These are phyloP conservation scores for Penicillium sp. DNA, from an alignment of 2,329 filamentous ascomycete species.

Conservation along the genomic window DNA sequence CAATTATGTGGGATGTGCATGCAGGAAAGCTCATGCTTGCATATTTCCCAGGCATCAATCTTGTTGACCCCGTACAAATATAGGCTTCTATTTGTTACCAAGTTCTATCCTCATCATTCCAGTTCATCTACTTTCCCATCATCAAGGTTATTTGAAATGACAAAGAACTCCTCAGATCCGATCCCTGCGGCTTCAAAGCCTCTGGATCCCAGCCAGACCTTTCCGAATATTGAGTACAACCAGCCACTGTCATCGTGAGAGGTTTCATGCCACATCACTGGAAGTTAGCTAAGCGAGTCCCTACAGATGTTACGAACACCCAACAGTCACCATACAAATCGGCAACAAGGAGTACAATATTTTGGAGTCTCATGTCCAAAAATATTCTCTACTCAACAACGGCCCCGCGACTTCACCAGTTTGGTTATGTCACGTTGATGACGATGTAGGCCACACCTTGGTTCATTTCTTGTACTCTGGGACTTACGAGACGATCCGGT, in stretches of 20 bases:
- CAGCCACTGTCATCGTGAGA: slow-evolving; percentile 1
- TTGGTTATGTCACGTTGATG: slow-evolving; percentile 24
- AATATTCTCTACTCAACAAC: background rate
- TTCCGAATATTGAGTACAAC: slow-evolving; percentile 1
- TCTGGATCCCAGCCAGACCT: background rate
- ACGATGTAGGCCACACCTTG: slow-evolving; percentile 18
- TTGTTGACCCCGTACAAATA: too few species aligned
- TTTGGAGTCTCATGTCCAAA: background rate
- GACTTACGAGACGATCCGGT: slow-evolving; percentile 14
- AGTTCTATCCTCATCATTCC: too few species aligned
- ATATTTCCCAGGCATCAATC: too few species aligned
- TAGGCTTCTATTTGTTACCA: too few species aligned
- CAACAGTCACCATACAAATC: background rate
- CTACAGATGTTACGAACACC: background rate
- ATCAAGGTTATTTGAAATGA: too few species aligned
- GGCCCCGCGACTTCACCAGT: background rate
- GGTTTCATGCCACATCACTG: background rate
- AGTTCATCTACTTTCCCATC: too few species aligned
- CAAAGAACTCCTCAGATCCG: too few species aligned
- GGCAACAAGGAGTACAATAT: background rate
- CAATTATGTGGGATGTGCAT: too few species aligned
- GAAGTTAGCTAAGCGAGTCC: background rate
- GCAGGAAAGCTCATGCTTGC: too few species aligned
- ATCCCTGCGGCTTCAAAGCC: too few species aligned
- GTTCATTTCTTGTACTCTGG: slow-evolving; percentile 21